A percentile compares a stretch with the other conserved stretches of the same genome.
phyloP scores from a whole-genome alignment of 2,329 filamentous ascomycete genomes.

The Torrubiellomyces zombiae region DNA sequence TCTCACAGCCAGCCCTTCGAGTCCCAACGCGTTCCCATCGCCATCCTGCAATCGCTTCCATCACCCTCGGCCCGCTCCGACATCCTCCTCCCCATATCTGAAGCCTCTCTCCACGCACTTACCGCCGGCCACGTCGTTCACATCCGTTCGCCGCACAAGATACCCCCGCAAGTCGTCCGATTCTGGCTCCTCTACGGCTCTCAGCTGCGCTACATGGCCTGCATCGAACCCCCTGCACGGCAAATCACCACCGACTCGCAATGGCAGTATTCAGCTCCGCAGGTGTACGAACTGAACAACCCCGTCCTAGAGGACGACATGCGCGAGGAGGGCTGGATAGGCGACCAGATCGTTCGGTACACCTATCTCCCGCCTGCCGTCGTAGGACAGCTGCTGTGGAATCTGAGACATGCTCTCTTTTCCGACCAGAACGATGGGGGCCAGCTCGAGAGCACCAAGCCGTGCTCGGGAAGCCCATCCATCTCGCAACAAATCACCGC shows the following conservation, averaged over 20 bases:
- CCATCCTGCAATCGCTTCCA: constrained; percentile 29
- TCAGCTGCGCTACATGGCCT: constrained; percentile 42
- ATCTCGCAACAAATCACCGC: constrained; percentile 35
- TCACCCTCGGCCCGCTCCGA: constrained; percentile 34
- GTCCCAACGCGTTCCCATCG: constrained; percentile 33
- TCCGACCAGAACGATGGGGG: constrained; percentile 9
- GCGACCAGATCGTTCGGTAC: constrained; percentile 31
- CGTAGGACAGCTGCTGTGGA: constrained; percentile 39
- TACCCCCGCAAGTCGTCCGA: constrained; percentile 37
- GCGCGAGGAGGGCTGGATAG: constrained; percentile 36
- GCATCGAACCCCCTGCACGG: constrained; percentile 26
- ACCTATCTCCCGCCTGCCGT: constrained; percentile 38
- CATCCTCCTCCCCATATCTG: constrained; percentile 33
- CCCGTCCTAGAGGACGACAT: constrained; percentile 34
- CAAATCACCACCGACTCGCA: constrained; percentile 16
- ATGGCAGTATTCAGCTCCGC: constrained; percentile 14
- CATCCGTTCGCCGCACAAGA: constrained; percentile 37
- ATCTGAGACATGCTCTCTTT: constrained; percentile 35
- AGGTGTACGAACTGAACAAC: constrained; percentile 48
- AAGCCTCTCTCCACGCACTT: constrained; percentile 30
- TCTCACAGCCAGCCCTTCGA: constrained; percentile 17
- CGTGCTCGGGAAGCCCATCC: constrained; percentile 13
- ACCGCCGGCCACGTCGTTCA: constrained; percentile 32
- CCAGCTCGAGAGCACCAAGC: constrained; percentile 1
- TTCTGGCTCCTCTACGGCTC: constrained; percentile 44